Evolutionary conservation across 108 stramenopile genomes (phyloP), one percentile per base, ranked within the genome.

Genomic region (Aureococcus anophagefferens): DNA sequence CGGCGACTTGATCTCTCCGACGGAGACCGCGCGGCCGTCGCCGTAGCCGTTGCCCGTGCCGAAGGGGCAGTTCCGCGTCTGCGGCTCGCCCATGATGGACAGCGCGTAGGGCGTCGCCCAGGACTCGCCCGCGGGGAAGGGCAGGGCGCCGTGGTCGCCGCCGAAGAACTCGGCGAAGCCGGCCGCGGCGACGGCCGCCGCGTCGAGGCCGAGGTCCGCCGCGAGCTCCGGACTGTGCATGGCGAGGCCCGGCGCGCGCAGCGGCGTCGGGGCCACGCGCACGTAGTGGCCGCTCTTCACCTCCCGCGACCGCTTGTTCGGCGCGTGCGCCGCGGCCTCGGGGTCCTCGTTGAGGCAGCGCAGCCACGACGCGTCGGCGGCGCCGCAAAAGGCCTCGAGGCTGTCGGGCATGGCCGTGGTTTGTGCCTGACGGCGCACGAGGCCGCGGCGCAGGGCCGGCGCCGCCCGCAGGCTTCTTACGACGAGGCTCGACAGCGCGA

Each of bases 51-150:
- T 79, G 16, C 92, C 92, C 31, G 84, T 87, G n/a, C 90, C 89
- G 68, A 81, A 87, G 16, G 89, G 88, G 81, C 89, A 90, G 68
- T 91, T 90, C 72, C 73, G 79, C 35, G 85, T 85, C 65, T 88
- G 89, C 0, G 86, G 73, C 33, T 77, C 77, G 63, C 92, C 92
- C 86, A 90, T 89, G 73, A 93, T 91, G 31, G 75, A 77, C 16
- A 93, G 76, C 18, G 92, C 92, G 72, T 93, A 93, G 0, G 92
- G 92, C 33, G 92, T 91, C n/a, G 90, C 89, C 90, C 90, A 93
- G 21, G 88, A 78, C 65, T 4, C 65, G 65, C 33, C 33, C n/a
- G n/a, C n/a, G n/a, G n/a, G n/a, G 4, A 32, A 33, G 7, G 33
- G 63, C 31, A 80, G 81, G 62, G 77, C 78, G 5, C 79, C 80